These are phyloP conservation scores for Boletus pseudopeckii DNA, from an alignment of 768 basidiomycete genomes.

Conservation along the genomic window DNA sequence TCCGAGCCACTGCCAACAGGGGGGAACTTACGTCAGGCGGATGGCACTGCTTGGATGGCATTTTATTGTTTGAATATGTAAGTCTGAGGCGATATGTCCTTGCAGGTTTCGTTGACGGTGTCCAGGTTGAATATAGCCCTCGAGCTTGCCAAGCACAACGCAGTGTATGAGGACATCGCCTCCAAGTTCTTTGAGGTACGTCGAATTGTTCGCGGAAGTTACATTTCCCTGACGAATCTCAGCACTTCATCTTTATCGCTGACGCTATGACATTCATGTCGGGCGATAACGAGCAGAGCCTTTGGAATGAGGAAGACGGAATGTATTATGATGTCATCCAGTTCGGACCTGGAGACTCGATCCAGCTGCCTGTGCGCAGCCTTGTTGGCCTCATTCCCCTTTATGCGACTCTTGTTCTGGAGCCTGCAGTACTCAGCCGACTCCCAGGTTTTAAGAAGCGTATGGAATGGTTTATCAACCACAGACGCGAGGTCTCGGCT, in stretches of 20 bases:
- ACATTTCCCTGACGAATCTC: constrained; percentile 16
- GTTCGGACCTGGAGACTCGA: constrained; percentile 74
- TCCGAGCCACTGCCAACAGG: constrained; percentile 96
- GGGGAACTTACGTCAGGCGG: constrained; percentile 90
- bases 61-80: constrained; percentile 98
- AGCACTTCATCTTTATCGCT: constrained; percentile 98
- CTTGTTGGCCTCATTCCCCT: constrained; percentile 98
- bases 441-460: constrained; percentile 99
- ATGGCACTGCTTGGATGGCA: constrained; percentile 99
- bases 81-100: constrained; percentile 18
- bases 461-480: constrained; percentile 97
- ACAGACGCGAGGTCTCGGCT: constrained; percentile 80
- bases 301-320: constrained; percentile 97
- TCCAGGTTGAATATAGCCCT: constrained; percentile 92
- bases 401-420: constrained; percentile 91
- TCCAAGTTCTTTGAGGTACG: constrained; percentile 92
- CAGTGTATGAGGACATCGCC: constrained; percentile 97
- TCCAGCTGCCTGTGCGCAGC: constrained; percentile 91
- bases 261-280: constrained; percentile 95
- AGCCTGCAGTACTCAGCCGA: constrained; percentile 82
- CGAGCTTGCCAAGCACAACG: constrained; percentile 95
- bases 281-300: constrained; percentile 71
- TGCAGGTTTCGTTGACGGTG: constrained; percentile 1
- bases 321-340: constrained; percentile 99
- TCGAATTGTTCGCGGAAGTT: background rate